Evolutionary conservation across 139 green algal species (phyloP).

Genomic region (Pseudopediastrum boryanum): DNA sequence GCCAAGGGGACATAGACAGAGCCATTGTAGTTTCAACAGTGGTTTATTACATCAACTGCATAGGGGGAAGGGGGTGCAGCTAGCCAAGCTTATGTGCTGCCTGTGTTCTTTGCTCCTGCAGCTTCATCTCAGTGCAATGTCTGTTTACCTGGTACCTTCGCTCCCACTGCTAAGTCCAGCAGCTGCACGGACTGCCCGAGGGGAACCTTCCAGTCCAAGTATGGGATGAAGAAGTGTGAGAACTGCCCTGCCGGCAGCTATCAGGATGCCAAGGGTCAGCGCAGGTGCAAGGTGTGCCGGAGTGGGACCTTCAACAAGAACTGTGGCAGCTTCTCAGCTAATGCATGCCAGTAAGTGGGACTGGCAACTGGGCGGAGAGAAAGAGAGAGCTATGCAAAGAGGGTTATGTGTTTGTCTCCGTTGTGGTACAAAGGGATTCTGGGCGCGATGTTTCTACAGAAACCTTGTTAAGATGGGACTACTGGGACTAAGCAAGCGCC

Average conservation of each 20-base stretch:
- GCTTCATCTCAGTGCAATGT: slow-evolving; percentile 23
- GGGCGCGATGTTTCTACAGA: too few relatives aligned
- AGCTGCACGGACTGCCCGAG: slow-evolving; percentile 29
- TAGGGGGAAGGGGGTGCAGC: not conserved
- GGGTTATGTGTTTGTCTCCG: not conserved
- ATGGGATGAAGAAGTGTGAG: slow-evolving; percentile 13
- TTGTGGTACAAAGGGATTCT: not conserved
- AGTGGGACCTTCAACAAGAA: slow-evolving; percentile 31
- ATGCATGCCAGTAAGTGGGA: slow-evolving; percentile 31
- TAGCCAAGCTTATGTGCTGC: not conserved
- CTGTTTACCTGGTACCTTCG: slow-evolving; percentile 30
- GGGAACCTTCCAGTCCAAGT: slow-evolving; percentile 31
- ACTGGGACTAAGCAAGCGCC: not conserved
- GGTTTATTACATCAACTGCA: not conserved
- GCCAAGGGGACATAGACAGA: too few relatives aligned
- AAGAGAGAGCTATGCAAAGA: not conserved
- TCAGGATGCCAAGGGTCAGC: slow-evolving; percentile 4
- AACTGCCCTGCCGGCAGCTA: slow-evolving; percentile 29
- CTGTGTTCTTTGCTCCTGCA: slow-evolving; percentile 3
- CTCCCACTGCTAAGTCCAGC: not conserved
- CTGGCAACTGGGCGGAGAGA: not conserved
- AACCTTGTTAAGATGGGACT: not conserved
- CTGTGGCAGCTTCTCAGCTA: not conserved
- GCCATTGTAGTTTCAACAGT: too few relatives aligned
- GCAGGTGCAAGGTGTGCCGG: slow-evolving; percentile 39